Conservation (phyloP, 2,329 filamentous ascomycete species). For the Xylariaceae sp. region DNA sequence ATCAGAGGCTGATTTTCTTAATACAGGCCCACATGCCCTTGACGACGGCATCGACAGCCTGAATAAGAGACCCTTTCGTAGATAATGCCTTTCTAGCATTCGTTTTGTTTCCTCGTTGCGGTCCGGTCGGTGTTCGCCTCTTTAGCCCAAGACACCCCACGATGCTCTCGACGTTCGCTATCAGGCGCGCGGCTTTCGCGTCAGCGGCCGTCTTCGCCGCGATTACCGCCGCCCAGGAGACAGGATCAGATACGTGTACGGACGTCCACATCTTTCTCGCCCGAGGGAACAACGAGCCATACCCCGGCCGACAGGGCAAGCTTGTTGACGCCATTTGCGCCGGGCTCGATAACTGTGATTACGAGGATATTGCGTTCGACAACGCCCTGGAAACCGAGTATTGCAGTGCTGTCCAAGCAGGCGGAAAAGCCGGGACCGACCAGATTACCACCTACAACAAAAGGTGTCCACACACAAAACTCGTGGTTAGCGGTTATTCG, state of each 20-base stretch:
- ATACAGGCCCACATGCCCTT: background rate
- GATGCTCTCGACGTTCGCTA: background rate
- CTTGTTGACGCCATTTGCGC: conserved; percentile 37
- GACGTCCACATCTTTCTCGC: conserved; percentile 31
- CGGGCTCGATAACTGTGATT: conserved; percentile 34
- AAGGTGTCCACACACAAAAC: conserved; percentile 43
- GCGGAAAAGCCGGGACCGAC: conserved; percentile 38
- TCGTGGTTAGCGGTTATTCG: conserved; percentile 47
- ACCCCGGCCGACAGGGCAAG: conserved; percentile 39
- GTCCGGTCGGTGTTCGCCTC: background rate
- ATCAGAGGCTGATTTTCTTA: background rate
- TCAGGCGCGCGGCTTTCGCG: background rate
- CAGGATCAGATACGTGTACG: conserved; percentile 18
- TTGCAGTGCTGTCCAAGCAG: conserved; percentile 40
- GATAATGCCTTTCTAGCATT: background rate
- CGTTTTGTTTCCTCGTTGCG: background rate
- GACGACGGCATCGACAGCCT: background rate
- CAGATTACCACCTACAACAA: conserved; percentile 45
- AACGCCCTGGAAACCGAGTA: conserved; percentile 18
- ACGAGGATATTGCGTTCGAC: conserved; percentile 27
- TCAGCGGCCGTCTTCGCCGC: background rate
- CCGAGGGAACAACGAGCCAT: conserved; percentile 40
- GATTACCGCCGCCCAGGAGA: background rate
- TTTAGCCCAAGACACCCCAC: background rate
- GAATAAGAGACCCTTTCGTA: background rate